Conservation (phyloP, 306 rosid genomes). For the Corylus heterophylla region DNA sequence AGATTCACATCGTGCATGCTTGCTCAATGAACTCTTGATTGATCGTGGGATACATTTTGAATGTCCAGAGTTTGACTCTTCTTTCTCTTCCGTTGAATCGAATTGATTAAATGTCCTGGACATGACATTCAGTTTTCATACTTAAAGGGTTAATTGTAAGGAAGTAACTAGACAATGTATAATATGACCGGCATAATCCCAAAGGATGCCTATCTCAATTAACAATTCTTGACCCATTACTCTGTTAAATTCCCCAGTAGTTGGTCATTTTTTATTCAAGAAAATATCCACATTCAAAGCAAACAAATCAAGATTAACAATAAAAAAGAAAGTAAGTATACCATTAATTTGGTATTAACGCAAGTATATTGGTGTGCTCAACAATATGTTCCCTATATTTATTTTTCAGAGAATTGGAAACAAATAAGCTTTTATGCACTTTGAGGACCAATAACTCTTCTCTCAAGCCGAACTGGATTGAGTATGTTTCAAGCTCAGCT, state of each 20-base stretch:
- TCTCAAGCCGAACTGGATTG: neutral
- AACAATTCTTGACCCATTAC: conserved; percentile 15
- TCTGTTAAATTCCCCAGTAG: neutral
- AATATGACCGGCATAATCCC: conserved; percentile 1
- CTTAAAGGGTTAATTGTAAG: conserved; percentile 2
- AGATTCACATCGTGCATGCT: conserved; percentile 70
- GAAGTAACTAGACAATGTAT: neutral
- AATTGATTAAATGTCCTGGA: conserved; percentile 61
- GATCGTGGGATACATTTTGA: conserved; percentile 86
- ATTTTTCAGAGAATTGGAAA: neutral
- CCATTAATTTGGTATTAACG: conserved; percentile 2
- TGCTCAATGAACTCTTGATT: conserved; percentile 71
- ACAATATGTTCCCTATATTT: neutral
- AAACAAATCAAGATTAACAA: conserved; percentile 19
- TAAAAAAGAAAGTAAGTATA: neutral
- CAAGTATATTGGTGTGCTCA: neutral
- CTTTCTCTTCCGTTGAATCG: conserved; percentile 51
- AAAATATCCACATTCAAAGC: conserved; percentile 4
- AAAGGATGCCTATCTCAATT: conserved; percentile 15
- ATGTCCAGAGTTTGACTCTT: conserved; percentile 59
- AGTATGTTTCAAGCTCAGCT: neutral
- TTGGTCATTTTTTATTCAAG: conserved; percentile 6
- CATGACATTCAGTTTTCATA: neutral
- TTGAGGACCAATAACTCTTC: neutral
- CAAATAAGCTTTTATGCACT: neutral